A percentile compares a stretch with the other conserved stretches of the same genome.
phyloP scores from a whole-genome alignment of 208 protist species.

The Trypanosomatidae sp. region DNA sequence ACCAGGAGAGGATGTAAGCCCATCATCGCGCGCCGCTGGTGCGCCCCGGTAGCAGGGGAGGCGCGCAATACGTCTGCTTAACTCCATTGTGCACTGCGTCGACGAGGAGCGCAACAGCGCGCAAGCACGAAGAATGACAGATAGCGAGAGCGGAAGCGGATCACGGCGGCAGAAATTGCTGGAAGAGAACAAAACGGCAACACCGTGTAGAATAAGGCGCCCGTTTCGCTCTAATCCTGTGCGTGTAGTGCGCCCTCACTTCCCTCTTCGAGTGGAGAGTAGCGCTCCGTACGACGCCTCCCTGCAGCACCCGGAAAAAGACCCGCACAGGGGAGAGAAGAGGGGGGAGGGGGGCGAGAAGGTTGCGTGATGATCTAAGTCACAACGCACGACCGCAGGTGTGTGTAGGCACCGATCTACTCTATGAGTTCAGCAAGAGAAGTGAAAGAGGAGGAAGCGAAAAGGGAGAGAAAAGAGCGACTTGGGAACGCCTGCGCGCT shows the following conservation, averaged over 20 bases:
- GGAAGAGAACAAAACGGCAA: background rate
- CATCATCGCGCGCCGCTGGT: background rate
- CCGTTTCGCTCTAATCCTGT: background rate
- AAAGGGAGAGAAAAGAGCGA: slow-evolving; percentile 11
- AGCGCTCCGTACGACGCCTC: background rate
- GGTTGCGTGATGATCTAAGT: background rate
- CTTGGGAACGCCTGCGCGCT: background rate
- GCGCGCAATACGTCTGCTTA: slow-evolving; percentile 1
- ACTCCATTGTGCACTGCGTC: slow-evolving; percentile 90
- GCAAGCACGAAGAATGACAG: background rate
- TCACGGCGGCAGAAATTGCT: background rate
- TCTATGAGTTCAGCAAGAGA: background rate
- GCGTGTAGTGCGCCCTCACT: background rate
- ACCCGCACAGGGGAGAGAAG: background rate
- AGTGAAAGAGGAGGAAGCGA: background rate
- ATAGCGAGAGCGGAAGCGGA: background rate
- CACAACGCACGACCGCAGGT: background rate
- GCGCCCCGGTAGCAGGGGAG: background rate
- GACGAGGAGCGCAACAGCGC: slow-evolving; percentile 74
- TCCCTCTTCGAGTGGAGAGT: background rate
- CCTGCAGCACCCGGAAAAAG: background rate
- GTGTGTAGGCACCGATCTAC: background rate
- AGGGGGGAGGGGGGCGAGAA: background rate
- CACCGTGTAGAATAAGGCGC: background rate
- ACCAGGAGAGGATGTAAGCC: background rate